Evolutionary conservation across 2,329 filamentous ascomycete species (phyloP), one percentile per base, ranked within the genome.

Genomic region (Amylocarpus encephaloides): DNA sequence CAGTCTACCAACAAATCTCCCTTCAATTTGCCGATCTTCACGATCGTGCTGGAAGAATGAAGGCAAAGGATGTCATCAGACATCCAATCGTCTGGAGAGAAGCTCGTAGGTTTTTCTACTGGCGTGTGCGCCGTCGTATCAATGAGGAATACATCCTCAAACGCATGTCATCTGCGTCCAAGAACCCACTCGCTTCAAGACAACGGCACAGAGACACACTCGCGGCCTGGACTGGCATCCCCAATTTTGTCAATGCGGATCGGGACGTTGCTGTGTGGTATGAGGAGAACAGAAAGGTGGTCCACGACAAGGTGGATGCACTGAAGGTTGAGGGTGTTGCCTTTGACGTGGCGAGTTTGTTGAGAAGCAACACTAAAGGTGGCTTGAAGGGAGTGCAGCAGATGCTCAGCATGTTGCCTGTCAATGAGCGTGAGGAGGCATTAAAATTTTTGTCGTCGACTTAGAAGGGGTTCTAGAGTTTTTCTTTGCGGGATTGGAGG

Each of bases 131-230:
- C 71, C 87, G 93, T 68, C 83, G 93, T 73, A 79, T 98, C 67
- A 97, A 94, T 71, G 93, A 98, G 74, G 93, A 98, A 74, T 88
- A 94, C 70, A 89, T 98, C 62, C 79, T 98, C 69, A 93, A 91
- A 74, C 89, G 89, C 72, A 88, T 98, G 80, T 75, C 74, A 5
- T 60, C 68, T 2, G 70, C 66, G 43, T 62, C 66, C 13, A 66
- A 68, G 60, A 71, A 74, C 62, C 69, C 74, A 33, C 68, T 70
- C 30, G 65, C 69, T n/a, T 68, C 73, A 40, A 85, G 89, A 48
- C 73, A 78, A 26, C 75, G 77, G 51, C 83, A 91, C 70, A 74
- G 96, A 50, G 78, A 82, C 63, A 80, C 85, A 55, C 79, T 98
- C 42, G 81, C 85, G 69, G 85, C 88, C 35, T 96, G 93, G 89